Evolutionary conservation across 306 rosid species (phyloP).

Genomic region (Pachyrhizus erosus): DNA sequence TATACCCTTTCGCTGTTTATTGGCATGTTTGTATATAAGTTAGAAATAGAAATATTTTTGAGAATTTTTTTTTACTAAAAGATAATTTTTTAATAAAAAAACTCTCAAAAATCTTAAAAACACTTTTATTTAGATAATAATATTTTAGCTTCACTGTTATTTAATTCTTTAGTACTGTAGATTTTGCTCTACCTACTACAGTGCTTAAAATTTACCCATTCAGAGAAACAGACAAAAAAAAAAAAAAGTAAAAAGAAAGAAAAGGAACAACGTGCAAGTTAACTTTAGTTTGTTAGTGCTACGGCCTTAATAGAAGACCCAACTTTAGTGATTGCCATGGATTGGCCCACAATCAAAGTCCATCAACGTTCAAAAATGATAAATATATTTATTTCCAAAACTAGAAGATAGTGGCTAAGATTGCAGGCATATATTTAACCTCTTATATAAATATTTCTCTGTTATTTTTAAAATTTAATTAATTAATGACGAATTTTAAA

Average conservation of each 20-base stretch:
- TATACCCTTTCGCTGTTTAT: neutral
- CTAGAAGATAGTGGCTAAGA: neutral
- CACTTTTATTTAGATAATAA: too few species aligned
- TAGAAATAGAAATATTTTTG: too few species aligned
- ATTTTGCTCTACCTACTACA: too few species aligned
- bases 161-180: neutral
- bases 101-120: too few species aligned
- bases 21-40: too few species aligned
- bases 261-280: too few species aligned
- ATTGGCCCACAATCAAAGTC: neutral
- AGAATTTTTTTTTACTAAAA: too few species aligned
- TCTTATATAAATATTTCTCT: neutral
- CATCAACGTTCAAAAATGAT: neutral
- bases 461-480: neutral
- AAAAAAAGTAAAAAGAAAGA: too few species aligned
- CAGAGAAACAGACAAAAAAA: too few species aligned
- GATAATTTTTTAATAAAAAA: too few species aligned
- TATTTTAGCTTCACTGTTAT: neutral
- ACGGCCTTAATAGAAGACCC: neutral
- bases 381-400: neutral
- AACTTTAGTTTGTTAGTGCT: too few species aligned
- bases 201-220: too few species aligned
- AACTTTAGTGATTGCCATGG: neutral
- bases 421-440: neutral
- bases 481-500: neutral